Evolutionary conservation across 2,329 filamentous ascomycete genomes (phyloP), one percentile per base, ranked within the genome.

Genomic region (Epichloe aotearoae): DNA sequence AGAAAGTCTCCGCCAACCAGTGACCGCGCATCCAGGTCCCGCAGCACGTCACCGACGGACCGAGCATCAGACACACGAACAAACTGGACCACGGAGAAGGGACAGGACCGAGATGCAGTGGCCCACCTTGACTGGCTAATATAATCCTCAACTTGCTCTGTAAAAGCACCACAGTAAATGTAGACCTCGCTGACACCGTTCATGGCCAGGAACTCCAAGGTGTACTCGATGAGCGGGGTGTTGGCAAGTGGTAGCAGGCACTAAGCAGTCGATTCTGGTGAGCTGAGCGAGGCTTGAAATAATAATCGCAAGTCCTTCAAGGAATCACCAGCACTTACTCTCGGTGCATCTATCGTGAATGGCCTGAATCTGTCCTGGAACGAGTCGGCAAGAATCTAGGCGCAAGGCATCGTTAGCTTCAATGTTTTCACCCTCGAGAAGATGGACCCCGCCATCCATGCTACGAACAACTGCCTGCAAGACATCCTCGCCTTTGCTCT

Each of bases 171-270:
- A 59, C 86, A 91, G 71, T 96, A 97, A 52, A 98, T 79, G 65
- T 86, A 95, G 50, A 97, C 86, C 57, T 96, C 88, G 59, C 93
- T 83, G n/a, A 97, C 89, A 52, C 90, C 89, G 52, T 93, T 89
- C 76, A 91, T 91, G 56, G 89, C 89, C 1, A 98, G 82, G 62
- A 95, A 97, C 64, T 97, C 90, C 61, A 97, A 82, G 4, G 91
- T 97, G 66, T 98, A 97, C 68, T 98, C 93, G 69, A 98, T 95
- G 55, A 98, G 75, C 37, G 93, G 91, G 2, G 84, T 90, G 66
- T 97, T 97, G 53, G 88, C 93, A 53, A 98, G 77, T 11, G 91
- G 89, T 6, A 98, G 76, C 34, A 98, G 83, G 72, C 93, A 97
- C 87, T 94, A 61, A 33, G 37, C 38, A 38, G n/a, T 37, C 44